These are phyloP conservation scores for Jatropha multifida DNA, from an alignment of 441 rosid genomes.

Conservation along the genomic window DNA sequence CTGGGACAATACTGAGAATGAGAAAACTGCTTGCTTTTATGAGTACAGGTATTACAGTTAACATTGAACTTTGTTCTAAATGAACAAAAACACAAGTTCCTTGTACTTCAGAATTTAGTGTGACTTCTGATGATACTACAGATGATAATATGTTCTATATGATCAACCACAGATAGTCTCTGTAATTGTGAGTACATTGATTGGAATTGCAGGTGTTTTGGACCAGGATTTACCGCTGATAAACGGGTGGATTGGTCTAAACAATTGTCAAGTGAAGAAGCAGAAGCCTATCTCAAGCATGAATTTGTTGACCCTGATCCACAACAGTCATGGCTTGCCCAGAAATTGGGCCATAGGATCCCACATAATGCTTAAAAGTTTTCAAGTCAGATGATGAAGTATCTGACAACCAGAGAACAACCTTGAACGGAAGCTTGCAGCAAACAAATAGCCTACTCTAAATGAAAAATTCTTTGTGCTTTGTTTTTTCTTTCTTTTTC, in stretches of 20 bases:
- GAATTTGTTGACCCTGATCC: slow-evolving; percentile 81
- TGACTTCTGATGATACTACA: too few species aligned
- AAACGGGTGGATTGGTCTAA: slow-evolving; percentile 78
- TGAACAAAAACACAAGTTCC: too few species aligned
- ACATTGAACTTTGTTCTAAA: slow-evolving; percentile 3
- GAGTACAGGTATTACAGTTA: slow-evolving; percentile 65
- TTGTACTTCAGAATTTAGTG: too few species aligned
- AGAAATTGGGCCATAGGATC: slow-evolving; percentile 64
- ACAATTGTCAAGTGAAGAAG: slow-evolving; percentile 86
- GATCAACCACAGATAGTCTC: too few species aligned
- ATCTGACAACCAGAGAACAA: background rate
- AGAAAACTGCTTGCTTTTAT: slow-evolving; percentile 94
- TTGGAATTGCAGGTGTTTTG: slow-evolving; percentile 64
- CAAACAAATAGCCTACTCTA: background rate
- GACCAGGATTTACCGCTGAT: slow-evolving; percentile 74
- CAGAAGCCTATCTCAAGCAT: slow-evolving; percentile 72
- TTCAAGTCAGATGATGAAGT: background rate
- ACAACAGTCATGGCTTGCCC: slow-evolving; percentile 79
- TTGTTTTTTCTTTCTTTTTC: too few species aligned
- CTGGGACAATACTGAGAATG: slow-evolving; percentile 93
- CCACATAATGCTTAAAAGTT: slow-evolving; percentile 66
- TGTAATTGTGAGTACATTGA: background rate
- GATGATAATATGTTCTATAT: too few species aligned
- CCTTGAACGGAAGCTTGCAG: background rate
- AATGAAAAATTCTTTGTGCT: too few species aligned